These are phyloP conservation scores for Phoma sp. DNA, from an alignment of 2,329 filamentous ascomycete species.

Conservation along the genomic window DNA sequence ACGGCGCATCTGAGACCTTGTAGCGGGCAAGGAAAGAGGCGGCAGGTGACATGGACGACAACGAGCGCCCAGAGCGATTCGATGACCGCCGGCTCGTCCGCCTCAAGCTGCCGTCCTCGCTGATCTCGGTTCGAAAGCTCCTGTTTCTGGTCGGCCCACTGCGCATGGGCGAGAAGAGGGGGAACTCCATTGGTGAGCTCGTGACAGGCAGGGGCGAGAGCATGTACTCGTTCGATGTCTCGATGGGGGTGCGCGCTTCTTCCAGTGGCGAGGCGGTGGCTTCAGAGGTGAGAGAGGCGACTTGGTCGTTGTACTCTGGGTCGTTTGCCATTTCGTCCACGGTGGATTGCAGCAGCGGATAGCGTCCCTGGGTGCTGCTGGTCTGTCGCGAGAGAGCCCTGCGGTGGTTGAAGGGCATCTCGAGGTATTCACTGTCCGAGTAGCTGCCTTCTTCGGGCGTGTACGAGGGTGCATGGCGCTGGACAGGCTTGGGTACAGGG, in stretches of 20 bases:
- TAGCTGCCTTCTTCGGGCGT: slow-evolving; percentile 37
- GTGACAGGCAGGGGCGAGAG: slow-evolving; percentile 42
- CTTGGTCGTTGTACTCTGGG: slow-evolving; percentile 41
- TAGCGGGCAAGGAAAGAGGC: slow-evolving; percentile 65
- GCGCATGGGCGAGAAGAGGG: slow-evolving; percentile 35
- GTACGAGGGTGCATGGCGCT: slow-evolving; percentile 27
- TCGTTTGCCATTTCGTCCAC: slow-evolving; percentile 40
- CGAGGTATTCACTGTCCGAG: slow-evolving; percentile 43
- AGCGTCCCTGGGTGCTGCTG: slow-evolving; percentile 35
- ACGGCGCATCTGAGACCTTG: slow-evolving; percentile 45
- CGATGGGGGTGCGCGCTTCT: slow-evolving; percentile 48
- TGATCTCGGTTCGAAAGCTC: slow-evolving; percentile 42
- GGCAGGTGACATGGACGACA: slow-evolving; percentile 63
- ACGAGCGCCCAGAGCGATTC: slow-evolving; percentile 56
- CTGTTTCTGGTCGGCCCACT: slow-evolving; percentile 39
- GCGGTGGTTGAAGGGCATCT: slow-evolving; percentile 36
- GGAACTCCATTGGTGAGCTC: slow-evolving; percentile 47
- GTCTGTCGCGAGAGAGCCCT: slow-evolving; percentile 28
- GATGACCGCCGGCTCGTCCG: slow-evolving; percentile 50
- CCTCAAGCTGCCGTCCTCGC: slow-evolving; percentile 44
- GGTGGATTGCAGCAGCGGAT: slow-evolving; percentile 46
- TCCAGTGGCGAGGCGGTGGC: slow-evolving; percentile 50
- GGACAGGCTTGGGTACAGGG: slow-evolving; percentile 44
- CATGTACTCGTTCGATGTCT: slow-evolving; percentile 41
- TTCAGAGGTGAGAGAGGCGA: slow-evolving; percentile 52